Conservation (phyloP, 768 basidiomycete species). For the Collybia nuda region DNA sequence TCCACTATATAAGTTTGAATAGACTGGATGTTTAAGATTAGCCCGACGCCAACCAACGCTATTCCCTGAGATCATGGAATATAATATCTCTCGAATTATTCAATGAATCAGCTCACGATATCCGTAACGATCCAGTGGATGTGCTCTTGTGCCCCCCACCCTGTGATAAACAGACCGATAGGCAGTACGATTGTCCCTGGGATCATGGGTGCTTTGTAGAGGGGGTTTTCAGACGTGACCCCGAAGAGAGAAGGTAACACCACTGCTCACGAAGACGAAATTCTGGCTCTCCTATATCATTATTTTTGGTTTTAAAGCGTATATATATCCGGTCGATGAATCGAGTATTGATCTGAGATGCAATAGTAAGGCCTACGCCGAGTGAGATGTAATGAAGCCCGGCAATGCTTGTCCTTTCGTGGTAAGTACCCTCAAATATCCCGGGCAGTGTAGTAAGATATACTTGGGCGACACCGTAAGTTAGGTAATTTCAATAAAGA, state of each 20-base stretch:
- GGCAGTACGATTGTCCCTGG: slow-evolving; percentile 62
- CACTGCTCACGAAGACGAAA: slow-evolving; percentile 43
- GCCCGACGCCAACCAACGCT: slow-evolving; percentile 51
- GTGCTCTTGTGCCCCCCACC: slow-evolving; percentile 62
- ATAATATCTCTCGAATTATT: too few species aligned
- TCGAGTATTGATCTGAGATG: slow-evolving; percentile 55
- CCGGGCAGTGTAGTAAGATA: slow-evolving; percentile 64
- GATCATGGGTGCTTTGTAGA: slow-evolving; percentile 46
- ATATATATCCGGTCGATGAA: slow-evolving; percentile 56
- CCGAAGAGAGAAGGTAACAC: not conserved
- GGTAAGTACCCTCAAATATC: slow-evolving; percentile 57
- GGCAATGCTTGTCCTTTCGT: slow-evolving; percentile 53
- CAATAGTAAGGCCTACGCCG: slow-evolving; percentile 56
- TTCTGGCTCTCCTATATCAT: slow-evolving; percentile 47
- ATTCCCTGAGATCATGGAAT: slow-evolving; percentile 56
- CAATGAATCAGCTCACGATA: slow-evolving; percentile 47
- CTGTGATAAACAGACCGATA: slow-evolving; percentile 63
- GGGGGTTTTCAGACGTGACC: too few species aligned
- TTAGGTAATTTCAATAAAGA: not conserved
- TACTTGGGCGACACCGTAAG: slow-evolving; percentile 35
- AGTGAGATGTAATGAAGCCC: slow-evolving; percentile 74
- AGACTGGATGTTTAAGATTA: slow-evolving; percentile 58
- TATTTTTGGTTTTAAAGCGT: slow-evolving; percentile 47
- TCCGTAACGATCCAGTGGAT: slow-evolving; percentile 74
- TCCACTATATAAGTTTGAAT: slow-evolving; percentile 73